These are phyloP conservation scores for Paraleonurus japonicus DNA, from an alignment of 257 asterid genomes.

Conservation along the genomic window DNA sequence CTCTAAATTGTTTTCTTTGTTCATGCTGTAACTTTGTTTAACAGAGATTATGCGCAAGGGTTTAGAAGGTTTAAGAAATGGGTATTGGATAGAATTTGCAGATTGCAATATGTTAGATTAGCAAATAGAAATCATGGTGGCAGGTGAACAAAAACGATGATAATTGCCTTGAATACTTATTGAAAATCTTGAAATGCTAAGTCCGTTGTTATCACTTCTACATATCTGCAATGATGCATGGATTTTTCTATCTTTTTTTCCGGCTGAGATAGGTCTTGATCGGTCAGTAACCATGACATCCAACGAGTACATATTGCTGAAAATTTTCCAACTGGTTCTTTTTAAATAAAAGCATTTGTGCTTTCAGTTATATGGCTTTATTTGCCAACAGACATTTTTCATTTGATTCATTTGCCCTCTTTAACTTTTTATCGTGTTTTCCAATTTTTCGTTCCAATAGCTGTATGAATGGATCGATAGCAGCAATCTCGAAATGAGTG, in stretches of 20 bases:
- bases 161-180: background rate
- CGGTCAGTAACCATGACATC: background rate
- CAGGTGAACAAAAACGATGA: background rate
- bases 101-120: background rate
- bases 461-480: slow-evolving; percentile 63
- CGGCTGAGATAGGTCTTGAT: background rate
- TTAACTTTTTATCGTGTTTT: slow-evolving; percentile 1
- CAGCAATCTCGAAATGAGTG: slow-evolving; percentile 33
- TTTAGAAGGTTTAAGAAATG: background rate
- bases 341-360: background rate
- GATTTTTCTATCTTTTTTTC: background rate
- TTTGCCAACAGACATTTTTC: slow-evolving; percentile 1
- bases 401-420: background rate
- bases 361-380: background rate
- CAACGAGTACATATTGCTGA: background rate
- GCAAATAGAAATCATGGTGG: background rate
- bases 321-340: background rate
- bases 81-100: background rate
- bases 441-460: slow-evolving; percentile 30
- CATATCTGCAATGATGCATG: background rate
- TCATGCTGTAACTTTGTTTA: background rate
- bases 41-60: background rate
- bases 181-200: background rate
- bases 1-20: background rate
- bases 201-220: background rate